Conservation (phyloP, 306 rosid genomes). For the Chamaecrista fasciculata region DNA sequence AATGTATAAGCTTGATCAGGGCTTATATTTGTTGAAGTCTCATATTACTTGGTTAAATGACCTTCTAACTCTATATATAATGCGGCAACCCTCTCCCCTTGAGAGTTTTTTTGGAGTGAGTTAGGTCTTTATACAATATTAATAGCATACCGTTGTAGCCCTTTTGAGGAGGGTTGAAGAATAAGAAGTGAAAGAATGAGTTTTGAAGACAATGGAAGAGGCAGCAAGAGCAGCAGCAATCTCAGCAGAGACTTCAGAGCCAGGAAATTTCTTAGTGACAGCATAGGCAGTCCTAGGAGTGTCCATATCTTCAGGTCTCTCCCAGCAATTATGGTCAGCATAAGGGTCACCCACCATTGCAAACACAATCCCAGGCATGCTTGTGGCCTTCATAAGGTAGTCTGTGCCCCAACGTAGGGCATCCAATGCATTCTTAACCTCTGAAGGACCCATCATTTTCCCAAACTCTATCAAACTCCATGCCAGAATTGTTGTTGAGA, state of each 20-base stretch:
- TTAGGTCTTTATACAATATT: too few species aligned
- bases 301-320: constrained; percentile 73
- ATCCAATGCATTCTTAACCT: constrained; percentile 35
- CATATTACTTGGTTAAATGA: too few species aligned
- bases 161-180: constrained; percentile 44
- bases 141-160: constrained; percentile 35
- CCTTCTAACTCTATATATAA: too few species aligned
- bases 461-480: constrained; percentile 65
- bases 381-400: constrained; percentile 49
- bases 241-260: constrained; percentile 50
- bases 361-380: constrained; percentile 31
- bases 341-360: constrained; percentile 54
- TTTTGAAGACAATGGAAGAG: constrained; percentile 40
- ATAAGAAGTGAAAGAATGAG: constrained; percentile 22
- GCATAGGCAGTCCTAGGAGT: constrained; percentile 41
- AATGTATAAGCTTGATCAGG: too few species aligned
- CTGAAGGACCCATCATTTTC: constrained; percentile 32
- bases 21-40: too few species aligned
- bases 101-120: too few species aligned
- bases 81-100: too few species aligned
- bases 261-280: constrained; percentile 34
- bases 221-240: constrained; percentile 58
- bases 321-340: constrained; percentile 51
- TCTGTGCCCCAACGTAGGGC: constrained; percentile 51
- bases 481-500: constrained; percentile 43